Conservation (phyloP, 345 rosid genomes). For the Litchi chinensis region DNA sequence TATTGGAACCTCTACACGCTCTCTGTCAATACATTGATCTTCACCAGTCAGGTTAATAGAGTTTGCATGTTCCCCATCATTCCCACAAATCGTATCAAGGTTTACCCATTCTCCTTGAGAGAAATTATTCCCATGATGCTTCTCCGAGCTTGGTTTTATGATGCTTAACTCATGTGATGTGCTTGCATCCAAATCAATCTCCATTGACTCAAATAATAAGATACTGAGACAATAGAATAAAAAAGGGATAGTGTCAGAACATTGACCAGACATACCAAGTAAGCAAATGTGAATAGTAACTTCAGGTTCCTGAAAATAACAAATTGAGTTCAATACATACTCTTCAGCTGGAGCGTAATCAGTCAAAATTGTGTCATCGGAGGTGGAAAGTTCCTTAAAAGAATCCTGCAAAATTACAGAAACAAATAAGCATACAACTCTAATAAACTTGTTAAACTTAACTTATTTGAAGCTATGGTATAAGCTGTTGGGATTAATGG, state of each 20-base stretch:
- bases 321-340: conserved; percentile 35
- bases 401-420: conserved; percentile 29
- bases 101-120: conserved; percentile 22
- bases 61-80: conserved; percentile 31
- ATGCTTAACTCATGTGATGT: conserved; percentile 15
- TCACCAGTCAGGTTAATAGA: conserved; percentile 23
- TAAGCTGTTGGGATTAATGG: background rate
- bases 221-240: conserved; percentile 26
- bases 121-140: conserved; percentile 25
- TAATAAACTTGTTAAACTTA: background rate
- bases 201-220: conserved; percentile 30
- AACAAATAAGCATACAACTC: background rate
- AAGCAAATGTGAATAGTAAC: background rate
- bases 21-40: conserved; percentile 19
- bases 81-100: conserved; percentile 20
- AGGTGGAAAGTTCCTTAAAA: conserved; percentile 26
- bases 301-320: conserved; percentile 4
- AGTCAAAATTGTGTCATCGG: conserved; percentile 26
- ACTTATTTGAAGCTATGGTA: background rate
- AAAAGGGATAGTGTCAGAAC: background rate
- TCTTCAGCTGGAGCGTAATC: conserved; percentile 28
- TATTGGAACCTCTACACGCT: conserved; percentile 15
- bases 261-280: background rate
- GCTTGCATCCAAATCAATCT: conserved; percentile 33
- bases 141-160: conserved; percentile 30